Conservation (phyloP, 768 basidiomycete species). For the Lentinus tigrinus region DNA sequence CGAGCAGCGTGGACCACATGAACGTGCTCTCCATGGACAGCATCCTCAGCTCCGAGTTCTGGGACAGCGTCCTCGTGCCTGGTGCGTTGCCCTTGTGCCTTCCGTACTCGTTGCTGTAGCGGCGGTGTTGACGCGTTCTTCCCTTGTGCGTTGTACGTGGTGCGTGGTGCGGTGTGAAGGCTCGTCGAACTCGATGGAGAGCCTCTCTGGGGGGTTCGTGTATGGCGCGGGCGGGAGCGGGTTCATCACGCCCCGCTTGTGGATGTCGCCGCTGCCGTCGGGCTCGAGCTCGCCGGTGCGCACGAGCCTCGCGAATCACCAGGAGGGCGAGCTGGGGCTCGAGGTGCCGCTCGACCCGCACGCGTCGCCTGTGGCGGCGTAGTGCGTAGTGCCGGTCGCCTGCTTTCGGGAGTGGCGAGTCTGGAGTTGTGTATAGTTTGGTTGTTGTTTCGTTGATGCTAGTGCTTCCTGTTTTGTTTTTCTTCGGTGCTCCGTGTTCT, state of each 20-base stretch:
- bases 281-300: constrained; percentile 46
- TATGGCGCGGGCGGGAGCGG: constrained; percentile 84
- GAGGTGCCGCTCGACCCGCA: constrained; percentile 2
- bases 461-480: too few species aligned
- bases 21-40: constrained; percentile 75
- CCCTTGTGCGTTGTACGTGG: constrained; percentile 2
- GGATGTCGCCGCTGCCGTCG: constrained; percentile 58
- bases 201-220: constrained; percentile 81
- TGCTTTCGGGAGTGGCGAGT: too few species aligned
- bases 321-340: background rate
- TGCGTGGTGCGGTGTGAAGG: constrained; percentile 40
- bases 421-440: background rate
- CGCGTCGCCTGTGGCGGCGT: background rate
- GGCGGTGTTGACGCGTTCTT: too few species aligned
- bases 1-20: constrained; percentile 39
- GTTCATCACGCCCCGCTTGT: constrained; percentile 72
- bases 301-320: background rate
- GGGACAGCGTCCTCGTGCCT: constrained; percentile 86
- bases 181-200: constrained; percentile 78
- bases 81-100: constrained; percentile 52
- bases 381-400: too few species aligned
- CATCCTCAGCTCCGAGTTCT: constrained; percentile 76
- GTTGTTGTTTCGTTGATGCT: background rate
- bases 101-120: too few species aligned
- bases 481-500: too few species aligned